Evolutionary conservation across 2,329 filamentous ascomycete species (phyloP).

Genomic region (Colletotrichum limetticola): DNA sequence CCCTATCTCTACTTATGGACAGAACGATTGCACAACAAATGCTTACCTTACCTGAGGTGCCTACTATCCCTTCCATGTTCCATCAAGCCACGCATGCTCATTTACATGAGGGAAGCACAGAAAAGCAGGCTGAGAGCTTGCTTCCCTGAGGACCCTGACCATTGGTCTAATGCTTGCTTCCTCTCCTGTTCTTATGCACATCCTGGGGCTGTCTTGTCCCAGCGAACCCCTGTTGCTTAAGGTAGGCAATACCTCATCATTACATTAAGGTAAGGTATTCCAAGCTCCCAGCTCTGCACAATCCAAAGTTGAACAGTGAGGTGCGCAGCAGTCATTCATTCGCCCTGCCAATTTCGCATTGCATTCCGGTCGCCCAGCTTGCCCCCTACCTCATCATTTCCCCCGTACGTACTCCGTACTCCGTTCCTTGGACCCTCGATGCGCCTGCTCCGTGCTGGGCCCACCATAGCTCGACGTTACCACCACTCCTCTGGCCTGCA

Average conservation of each 20-base stretch:
- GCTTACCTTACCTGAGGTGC: not conserved
- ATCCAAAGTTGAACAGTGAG: not conserved
- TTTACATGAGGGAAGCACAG: not conserved
- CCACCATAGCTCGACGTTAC: slow-evolving; percentile 17
- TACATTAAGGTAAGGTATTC: not conserved
- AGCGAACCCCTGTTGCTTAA: not conserved
- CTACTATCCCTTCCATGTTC: not conserved
- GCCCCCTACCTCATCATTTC: not conserved
- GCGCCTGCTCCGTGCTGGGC: not conserved
- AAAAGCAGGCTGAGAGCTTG: not conserved
- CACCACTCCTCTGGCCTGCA: slow-evolving; percentile 14
- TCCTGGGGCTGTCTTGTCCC: not conserved
- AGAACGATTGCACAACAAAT: not conserved
- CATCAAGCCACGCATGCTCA: slow-evolving; percentile 14
- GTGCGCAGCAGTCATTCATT: not conserved
- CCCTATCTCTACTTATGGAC: not conserved
- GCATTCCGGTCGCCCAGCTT: not conserved
- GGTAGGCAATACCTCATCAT: slow-evolving; percentile 9
- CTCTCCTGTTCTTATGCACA: not conserved
- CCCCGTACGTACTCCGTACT: not conserved
- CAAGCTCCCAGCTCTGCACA: slow-evolving; percentile 5
- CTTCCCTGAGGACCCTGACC: not conserved
- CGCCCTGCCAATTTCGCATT: slow-evolving; percentile 6
- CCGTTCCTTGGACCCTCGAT: not conserved
- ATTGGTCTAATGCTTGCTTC: too few relatives aligned